Evolutionary conservation across 768 basidiomycete genomes (phyloP).

Genomic region (Lanmaoa pseudosensibilis): DNA sequence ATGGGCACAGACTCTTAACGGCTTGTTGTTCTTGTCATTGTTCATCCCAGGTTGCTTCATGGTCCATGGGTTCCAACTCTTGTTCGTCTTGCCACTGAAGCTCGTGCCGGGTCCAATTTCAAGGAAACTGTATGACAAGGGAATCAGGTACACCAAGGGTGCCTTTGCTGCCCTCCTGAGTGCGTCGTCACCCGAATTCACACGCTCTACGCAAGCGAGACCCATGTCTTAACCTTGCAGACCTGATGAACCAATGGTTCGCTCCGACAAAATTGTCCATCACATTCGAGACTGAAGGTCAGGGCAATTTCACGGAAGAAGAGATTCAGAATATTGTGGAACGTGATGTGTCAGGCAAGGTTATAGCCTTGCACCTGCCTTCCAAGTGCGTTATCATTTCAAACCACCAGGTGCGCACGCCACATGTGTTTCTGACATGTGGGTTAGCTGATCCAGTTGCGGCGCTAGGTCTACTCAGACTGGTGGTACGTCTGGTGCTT

Average conservation of each 20-base stretch:
- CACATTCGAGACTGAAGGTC: conserved; percentile 71
- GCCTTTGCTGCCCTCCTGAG: conserved; percentile 75
- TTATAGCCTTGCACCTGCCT: conserved; percentile 67
- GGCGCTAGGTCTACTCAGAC: conserved; percentile 64
- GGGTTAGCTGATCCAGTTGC: conserved; percentile 3
- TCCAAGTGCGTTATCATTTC: conserved; percentile 81
- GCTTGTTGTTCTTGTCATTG: conserved; percentile 50
- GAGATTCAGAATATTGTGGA: conserved; percentile 59
- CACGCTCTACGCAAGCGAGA: not conserved
- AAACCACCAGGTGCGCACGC: conserved; percentile 79
- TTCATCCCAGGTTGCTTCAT: conserved; percentile 68
- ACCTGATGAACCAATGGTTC: conserved; percentile 80
- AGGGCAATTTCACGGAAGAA: conserved; percentile 58
- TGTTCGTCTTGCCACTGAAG: conserved; percentile 65
- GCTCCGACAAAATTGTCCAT: conserved; percentile 72
- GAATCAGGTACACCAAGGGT: conserved; percentile 80
- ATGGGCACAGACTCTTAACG: conserved; percentile 53
- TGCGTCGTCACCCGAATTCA: conserved; percentile 37
- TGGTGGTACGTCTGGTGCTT: conserved; percentile 92
- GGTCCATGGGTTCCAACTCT: conserved; percentile 72
- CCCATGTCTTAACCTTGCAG: conserved; percentile 36
- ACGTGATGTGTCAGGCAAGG: conserved; percentile 54
- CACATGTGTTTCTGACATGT: not conserved
- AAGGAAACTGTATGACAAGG: conserved; percentile 59
- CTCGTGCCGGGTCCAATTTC: conserved; percentile 61